Evolutionary conservation across 208 protist species (phyloP).

Genomic region (Porcisia hertigi): DNA sequence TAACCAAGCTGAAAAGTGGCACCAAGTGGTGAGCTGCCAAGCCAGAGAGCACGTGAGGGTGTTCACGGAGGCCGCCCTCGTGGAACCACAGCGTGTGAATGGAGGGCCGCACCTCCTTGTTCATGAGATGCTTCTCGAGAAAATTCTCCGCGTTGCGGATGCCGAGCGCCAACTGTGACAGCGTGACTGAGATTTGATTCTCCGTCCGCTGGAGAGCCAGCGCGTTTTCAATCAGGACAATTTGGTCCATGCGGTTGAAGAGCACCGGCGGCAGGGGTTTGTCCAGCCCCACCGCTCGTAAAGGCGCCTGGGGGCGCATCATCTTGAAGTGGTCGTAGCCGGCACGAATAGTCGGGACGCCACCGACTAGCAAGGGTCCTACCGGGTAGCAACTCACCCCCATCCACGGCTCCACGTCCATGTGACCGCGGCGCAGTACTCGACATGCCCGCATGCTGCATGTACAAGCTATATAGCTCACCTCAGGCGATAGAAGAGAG

Average conservation of each 20-base stretch:
- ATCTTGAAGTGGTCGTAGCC: slow-evolving; percentile 76
- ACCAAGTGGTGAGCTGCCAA: slow-evolving; percentile 87
- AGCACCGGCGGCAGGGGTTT: slow-evolving; percentile 74
- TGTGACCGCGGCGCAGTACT: slow-evolving; percentile 56
- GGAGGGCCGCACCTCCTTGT: slow-evolving; percentile 76
- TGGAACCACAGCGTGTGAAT: slow-evolving; percentile 88
- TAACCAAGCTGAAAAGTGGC: slow-evolving; percentile 85
- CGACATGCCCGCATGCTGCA: slow-evolving; percentile 23
- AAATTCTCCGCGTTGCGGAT: slow-evolving; percentile 90
- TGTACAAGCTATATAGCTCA: neutral
- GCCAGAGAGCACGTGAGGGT: slow-evolving; percentile 77
- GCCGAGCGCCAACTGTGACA: slow-evolving; percentile 82
- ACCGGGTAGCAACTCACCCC: slow-evolving; percentile 78
- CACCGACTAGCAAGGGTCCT: slow-evolving; percentile 54
- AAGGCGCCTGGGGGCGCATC: slow-evolving; percentile 58
- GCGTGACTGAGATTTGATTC: slow-evolving; percentile 80
- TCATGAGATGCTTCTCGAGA: slow-evolving; percentile 78
- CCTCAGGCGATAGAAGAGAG: neutral
- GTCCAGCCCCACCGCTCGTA: slow-evolving; percentile 72
- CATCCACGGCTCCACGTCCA: slow-evolving; percentile 79
- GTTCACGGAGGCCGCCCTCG: slow-evolving; percentile 73
- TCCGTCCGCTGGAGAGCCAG: slow-evolving; percentile 82
- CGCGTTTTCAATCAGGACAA: slow-evolving; percentile 85
- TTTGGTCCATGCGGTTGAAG: slow-evolving; percentile 84
- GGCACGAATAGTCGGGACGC: slow-evolving; percentile 50